Evolutionary conservation across 495 filamentous ascomycete species (phyloP), one percentile per base, ranked within the genome.

Genomic region (Monascus purpureus): DNA sequence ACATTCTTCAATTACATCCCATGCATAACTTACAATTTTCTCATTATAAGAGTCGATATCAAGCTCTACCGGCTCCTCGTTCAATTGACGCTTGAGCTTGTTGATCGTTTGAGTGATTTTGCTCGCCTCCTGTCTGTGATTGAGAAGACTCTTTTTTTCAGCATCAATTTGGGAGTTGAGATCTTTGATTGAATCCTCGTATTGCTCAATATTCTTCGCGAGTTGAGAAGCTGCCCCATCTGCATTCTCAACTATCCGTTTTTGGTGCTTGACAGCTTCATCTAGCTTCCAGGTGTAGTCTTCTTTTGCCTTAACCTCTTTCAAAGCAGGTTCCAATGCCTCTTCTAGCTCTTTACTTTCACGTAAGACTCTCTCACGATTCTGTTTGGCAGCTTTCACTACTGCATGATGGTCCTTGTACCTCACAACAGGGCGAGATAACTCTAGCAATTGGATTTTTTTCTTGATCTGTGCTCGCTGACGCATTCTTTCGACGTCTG

Each of bases 401-500:
- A 40, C 29, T 1, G 27, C 17, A 13, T 52, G 42, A 37, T 63
- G 41, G 18, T 55, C 33, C 13, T 53, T 47, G 47, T 88, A 94
- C 28, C 64, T 54, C 2, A 78, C 65, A 19, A 88, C 55, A 0
- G 82, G 76, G 12, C 73, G 70, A 6, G 70, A 55, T 15, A 65
- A 65, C 39, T 83, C 67, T 19, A 94, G 62, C 19, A 77, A 57
- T 14, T 70, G 59, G n/a, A 90, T 67, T 13, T 64, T 73, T 32
- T 65, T 48, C 41, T 80, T 60, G 13, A 92, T 72, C 12, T 67
- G 56, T 25, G 77, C 67, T 33, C 87, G 67, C 44, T 95, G 80
- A 16, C 74, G 67, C 42, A 93, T 66, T 40, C 83, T 72, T 39
- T 90, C 75, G 4, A 95, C 86, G 45, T 93, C 87, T 5, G 75